These are phyloP conservation scores for Hygrophila difformis DNA, from an alignment of 257 asterid species.

Conservation along the genomic window DNA sequence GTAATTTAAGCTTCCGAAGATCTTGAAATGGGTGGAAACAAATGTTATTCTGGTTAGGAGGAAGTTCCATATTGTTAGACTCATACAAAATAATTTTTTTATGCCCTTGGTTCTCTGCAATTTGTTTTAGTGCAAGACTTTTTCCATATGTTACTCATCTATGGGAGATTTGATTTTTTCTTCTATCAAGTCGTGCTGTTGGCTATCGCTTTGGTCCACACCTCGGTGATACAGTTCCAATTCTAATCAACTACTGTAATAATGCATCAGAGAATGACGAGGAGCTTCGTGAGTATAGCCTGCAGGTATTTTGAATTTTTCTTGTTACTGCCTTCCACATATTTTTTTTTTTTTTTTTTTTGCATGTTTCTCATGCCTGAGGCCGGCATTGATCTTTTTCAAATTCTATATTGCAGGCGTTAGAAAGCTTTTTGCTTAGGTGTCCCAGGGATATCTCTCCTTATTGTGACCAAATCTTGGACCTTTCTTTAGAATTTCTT, in stretches of 20 bases:
- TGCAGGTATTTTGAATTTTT: conserved; percentile 60
- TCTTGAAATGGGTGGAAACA: conserved; percentile 11
- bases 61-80: conserved; percentile 3
- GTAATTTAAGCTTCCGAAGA: conserved; percentile 7
- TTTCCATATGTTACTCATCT: not conserved
- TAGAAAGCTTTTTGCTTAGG: conserved; percentile 90
- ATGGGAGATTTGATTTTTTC: conserved; percentile 1
- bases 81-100: too few relatives aligned
- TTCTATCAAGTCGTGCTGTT: conserved; percentile 79
- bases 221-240: conserved; percentile 91
- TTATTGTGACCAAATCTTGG: conserved; percentile 72
- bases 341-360: conserved; percentile 1
- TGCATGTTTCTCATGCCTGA: conserved; percentile 5
- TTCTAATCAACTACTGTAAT: conserved; percentile 70
- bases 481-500: conserved; percentile 75
- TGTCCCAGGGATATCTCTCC: conserved; percentile 89
- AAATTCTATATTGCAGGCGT: conserved; percentile 50
- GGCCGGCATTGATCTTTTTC: conserved; percentile 8
- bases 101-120: not conserved
- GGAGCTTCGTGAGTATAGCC: conserved; percentile 95
- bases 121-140: conserved; percentile 5
- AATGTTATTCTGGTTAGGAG: conserved; percentile 7
- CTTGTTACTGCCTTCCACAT: not conserved
- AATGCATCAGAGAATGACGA: conserved; percentile 98
- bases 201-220: conserved; percentile 99